Percentiles rank a stretch among this genome's conserved stretches.
Evolutionary conservation across 176 grass and related monocot genomes (phyloP).

Genomic region (Oryza glaberrima): DNA sequence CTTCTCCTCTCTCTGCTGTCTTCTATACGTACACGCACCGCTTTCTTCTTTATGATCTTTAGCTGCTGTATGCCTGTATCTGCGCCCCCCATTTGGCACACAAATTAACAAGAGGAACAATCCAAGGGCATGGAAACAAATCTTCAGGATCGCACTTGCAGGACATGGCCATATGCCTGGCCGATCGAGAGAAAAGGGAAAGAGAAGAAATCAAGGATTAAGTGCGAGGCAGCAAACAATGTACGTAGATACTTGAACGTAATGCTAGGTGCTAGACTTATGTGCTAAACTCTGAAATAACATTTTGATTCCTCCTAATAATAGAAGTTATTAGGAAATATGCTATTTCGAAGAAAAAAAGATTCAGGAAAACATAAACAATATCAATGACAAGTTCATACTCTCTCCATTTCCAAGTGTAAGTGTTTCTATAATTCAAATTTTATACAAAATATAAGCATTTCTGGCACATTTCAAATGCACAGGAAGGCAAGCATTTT

Average conservation of each 20-base stretch:
- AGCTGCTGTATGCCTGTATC: slow-evolving; percentile 30
- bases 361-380: too few species aligned
- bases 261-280: too few species aligned
- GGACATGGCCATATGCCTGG: not conserved
- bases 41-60: slow-evolving; percentile 44
- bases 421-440: too few species aligned
- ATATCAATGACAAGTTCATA: too few species aligned
- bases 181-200: slow-evolving; percentile 8
- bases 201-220: not conserved
- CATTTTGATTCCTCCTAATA: too few species aligned
- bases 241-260: not conserved
- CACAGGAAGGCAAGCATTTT: too few species aligned
- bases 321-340: too few species aligned
- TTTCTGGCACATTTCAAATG: too few species aligned
- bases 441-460: too few species aligned
- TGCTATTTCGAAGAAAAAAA: too few species aligned
- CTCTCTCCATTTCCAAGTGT: too few species aligned
- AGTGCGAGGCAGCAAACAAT: not conserved
- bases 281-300: too few species aligned
- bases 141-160: slow-evolving; percentile 42
- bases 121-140: slow-evolving; percentile 60
- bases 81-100: slow-evolving; percentile 60
- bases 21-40: slow-evolving; percentile 28
- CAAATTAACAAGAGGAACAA: slow-evolving; percentile 58
- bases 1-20: slow-evolving; percentile 54